Evolutionary conservation across 352 stramenopile genomes (phyloP), one percentile per base, ranked within the genome.

Genomic region (Phytophthora pseudosyringae): DNA sequence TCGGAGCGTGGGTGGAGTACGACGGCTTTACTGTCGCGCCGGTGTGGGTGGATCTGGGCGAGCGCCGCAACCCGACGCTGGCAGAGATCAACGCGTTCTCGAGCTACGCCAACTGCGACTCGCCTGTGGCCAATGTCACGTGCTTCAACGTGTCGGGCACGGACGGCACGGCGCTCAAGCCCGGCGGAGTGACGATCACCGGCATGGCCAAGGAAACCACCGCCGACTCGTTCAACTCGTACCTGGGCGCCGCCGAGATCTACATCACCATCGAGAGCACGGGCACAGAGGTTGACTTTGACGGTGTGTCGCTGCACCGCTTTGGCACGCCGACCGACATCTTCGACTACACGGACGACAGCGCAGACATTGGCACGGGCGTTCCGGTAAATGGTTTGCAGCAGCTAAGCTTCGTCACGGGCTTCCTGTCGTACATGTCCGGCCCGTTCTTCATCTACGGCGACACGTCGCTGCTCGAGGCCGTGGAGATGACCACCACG

Each of bases 351-450:
- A 62, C 50, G 2, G 47, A 67, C 16, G 62, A 21, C 21, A 21
- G 21, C 21, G 66, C 54, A 6, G 40, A 25, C 4, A 54, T 73
- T 13, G 85, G 85, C 46, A 80, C 73, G 6, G 85, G 71, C 8
- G 64, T 77, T 46, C 85, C 85, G 0, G 77, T 93, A 11, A 72
- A 93, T 29, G 85, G 85, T 32, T 59, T 93, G 35, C 85, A 93
- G 53, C 69, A 78, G 40, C 51, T 89, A 47, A 80, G 75, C 55
- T 93, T 91, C 63, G 75, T 79, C 61, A 77, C 62, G 28, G 85
- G 85, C 39, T 89, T 93, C 59, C 44, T 91, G 29, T 78, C 81
- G 35, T 93, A 84, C 62, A 64, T 93, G 46, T 93, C 85, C 48
- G 87, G 76, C 21, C 82, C 85, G 16, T 64, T 89, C 58, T 93